A percentile compares a stretch with the other conserved stretches of the same genome.
Conservation (phyloP, 805 yeast genomes). For the Kuraishia hungarica region DNA sequence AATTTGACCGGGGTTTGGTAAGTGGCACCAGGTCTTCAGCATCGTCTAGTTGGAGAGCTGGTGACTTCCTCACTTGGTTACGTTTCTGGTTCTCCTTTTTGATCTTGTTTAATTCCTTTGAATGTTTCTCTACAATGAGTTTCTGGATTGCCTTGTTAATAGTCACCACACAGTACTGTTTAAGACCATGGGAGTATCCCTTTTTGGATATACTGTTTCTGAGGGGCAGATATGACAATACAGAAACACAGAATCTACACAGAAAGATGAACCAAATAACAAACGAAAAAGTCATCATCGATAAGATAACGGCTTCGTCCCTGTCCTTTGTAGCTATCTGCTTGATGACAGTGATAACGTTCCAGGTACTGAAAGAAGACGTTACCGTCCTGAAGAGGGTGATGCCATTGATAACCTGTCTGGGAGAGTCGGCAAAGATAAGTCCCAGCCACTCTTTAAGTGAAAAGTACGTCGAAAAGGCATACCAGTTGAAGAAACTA, state of each 20-base stretch:
- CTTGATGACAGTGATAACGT: slow-evolving; percentile 38
- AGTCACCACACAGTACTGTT: slow-evolving; percentile 51
- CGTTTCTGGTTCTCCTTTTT: slow-evolving; percentile 14
- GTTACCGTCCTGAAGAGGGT: slow-evolving; percentile 51
- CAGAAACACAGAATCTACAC: slow-evolving; percentile 43
- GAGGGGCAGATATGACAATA: slow-evolving; percentile 43
- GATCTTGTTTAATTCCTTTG: slow-evolving; percentile 18
- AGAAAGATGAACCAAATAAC: slow-evolving; percentile 66
- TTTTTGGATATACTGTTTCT: slow-evolving; percentile 28
- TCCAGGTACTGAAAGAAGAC: slow-evolving; percentile 26
- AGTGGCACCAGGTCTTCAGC: not conserved
- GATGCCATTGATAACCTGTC: slow-evolving; percentile 77
- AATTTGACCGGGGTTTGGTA: slow-evolving; percentile 16
- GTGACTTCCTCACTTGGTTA: slow-evolving; percentile 17
- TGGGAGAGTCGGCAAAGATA: slow-evolving; percentile 74
- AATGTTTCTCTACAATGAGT: slow-evolving; percentile 33
- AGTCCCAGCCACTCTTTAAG: slow-evolving; percentile 51
- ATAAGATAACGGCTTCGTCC: slow-evolving; percentile 61
- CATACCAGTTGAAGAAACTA: slow-evolving; percentile 57
- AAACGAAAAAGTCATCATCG: slow-evolving; percentile 71
- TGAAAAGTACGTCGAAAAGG: slow-evolving; percentile 58
- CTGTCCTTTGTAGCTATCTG: slow-evolving; percentile 52
- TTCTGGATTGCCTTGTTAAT: slow-evolving; percentile 50
- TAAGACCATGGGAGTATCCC: slow-evolving; percentile 34
- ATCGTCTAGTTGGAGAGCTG: slow-evolving; percentile 5